Conservation (phyloP, 2,329 filamentous ascomycete genomes). For the Ophiosphaerella herpotricha region DNA sequence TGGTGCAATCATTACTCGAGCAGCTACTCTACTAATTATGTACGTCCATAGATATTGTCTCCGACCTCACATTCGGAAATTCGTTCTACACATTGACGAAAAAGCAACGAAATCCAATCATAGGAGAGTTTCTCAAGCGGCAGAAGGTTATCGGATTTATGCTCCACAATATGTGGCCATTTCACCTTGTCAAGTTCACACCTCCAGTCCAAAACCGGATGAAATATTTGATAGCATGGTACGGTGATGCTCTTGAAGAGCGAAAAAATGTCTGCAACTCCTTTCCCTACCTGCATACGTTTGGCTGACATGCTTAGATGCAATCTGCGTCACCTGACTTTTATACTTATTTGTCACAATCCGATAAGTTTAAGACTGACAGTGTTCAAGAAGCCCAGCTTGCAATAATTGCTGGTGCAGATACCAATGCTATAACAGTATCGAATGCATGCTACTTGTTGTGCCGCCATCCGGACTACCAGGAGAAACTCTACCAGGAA, state of each 20-base stretch:
- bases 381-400: conserved; percentile 15
- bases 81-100: conserved; percentile 14
- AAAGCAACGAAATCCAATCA: conserved; percentile 7
- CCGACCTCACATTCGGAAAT: conserved; percentile 14
- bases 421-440: conserved; percentile 57
- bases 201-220: not conserved
- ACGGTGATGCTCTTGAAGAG: conserved; percentile 8
- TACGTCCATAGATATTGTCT: conserved; percentile 6
- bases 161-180: conserved; percentile 13
- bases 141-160: conserved; percentile 11
- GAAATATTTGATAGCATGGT: conserved; percentile 13
- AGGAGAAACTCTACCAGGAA: conserved; percentile 15
- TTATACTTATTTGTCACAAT: conserved; percentile 16
- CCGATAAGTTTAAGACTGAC: conserved; percentile 5
- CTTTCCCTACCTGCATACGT: not conserved
- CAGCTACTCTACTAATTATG: too few relatives aligned
- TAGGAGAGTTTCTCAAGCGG: conserved; percentile 8
- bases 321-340: conserved; percentile 8
- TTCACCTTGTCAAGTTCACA: conserved; percentile 11
- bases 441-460: conserved; percentile 58
- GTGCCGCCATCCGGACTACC: conserved; percentile 46
- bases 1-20: too few relatives aligned
- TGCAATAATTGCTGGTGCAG: conserved; percentile 49
- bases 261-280: conserved; percentile 7
- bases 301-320: conserved; percentile 10